phyloP scores from a whole-genome alignment of 176 grass and related monocot species.

The Aegilops speltoides region DNA sequence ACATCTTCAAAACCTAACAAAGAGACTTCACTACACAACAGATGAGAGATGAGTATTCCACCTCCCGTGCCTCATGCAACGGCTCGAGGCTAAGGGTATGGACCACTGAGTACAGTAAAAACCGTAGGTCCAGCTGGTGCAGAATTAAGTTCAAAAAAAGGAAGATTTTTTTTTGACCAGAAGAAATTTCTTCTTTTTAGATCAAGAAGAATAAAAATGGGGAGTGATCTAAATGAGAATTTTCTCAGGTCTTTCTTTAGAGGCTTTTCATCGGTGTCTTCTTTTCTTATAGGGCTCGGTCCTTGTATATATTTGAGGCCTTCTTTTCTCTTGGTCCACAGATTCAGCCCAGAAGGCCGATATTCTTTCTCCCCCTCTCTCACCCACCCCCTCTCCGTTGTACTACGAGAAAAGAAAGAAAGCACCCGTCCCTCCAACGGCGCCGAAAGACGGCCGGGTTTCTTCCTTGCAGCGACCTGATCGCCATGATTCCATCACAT shows the following conservation, averaged over 20 bases:
- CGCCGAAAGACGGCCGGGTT: background rate
- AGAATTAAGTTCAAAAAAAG: too few relatives aligned
- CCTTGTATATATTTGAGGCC: constrained; percentile 24
- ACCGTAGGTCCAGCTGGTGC: too few relatives aligned
- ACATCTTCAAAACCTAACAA: too few relatives aligned
- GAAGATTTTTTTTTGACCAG: too few relatives aligned
- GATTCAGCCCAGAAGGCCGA: constrained; percentile 29
- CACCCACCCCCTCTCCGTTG: background rate
- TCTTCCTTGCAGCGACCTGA: background rate
- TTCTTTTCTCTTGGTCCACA: background rate
- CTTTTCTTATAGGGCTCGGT: background rate
- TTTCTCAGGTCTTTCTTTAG: background rate
- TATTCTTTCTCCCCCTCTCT: background rate
- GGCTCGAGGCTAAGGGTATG: too few relatives aligned
- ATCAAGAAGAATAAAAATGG: too few relatives aligned
- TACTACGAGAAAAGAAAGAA: constrained; percentile 6
- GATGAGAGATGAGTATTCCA: too few relatives aligned
- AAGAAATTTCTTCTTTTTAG: too few relatives aligned
- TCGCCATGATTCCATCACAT: background rate
- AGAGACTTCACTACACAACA: too few relatives aligned
- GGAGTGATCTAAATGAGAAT: too few relatives aligned
- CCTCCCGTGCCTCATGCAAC: too few relatives aligned
- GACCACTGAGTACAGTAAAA: too few relatives aligned
- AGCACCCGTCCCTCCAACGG: background rate
- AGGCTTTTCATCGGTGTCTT: background rate